Percentiles rank a stretch among this genome's conserved stretches.
Conservation (phyloP, 1,284 basidiomycete species). For the Sparassis latifolia region DNA sequence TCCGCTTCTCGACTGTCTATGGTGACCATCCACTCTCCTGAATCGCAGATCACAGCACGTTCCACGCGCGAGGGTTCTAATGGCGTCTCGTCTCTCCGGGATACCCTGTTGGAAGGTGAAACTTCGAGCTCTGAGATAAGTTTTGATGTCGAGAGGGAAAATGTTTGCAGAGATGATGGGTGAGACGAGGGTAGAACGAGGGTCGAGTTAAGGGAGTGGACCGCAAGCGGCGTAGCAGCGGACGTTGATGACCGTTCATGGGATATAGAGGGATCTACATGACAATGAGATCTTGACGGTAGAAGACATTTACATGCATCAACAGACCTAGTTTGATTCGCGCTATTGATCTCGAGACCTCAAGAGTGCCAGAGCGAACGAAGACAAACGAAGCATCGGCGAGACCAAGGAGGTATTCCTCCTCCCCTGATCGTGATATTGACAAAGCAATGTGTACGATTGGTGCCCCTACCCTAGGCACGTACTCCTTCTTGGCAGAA, state of each 20-base stretch:
- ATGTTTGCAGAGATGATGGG: conserved; percentile 90
- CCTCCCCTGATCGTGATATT: conserved; percentile 46
- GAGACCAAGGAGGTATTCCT: conserved; percentile 84
- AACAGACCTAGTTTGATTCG: conserved; percentile 71
- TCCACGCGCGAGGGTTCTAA: conserved; percentile 79
- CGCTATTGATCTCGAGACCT: conserved; percentile 70
- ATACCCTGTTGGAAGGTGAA: conserved; percentile 89
- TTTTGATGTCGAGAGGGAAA: conserved; percentile 68
- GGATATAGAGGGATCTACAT: conserved; percentile 40
- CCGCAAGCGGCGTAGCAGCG: conserved; percentile 54
- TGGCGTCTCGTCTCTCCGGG: conserved; percentile 74
- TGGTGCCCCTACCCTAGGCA: conserved; percentile 88
- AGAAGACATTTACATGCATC: background rate
- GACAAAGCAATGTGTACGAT: conserved; percentile 69
- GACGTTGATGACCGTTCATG: conserved; percentile 35
- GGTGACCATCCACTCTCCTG: conserved; percentile 92
- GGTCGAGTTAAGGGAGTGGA: conserved; percentile 67
- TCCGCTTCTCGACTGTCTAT: conserved; percentile 74
- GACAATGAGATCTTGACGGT: conserved; percentile 2
- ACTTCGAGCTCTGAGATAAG: conserved; percentile 88
- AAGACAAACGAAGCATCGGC: conserved; percentile 82
- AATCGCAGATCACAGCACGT: conserved; percentile 56
- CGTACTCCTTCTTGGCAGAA: conserved; percentile 81
- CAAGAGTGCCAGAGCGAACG: conserved; percentile 69
- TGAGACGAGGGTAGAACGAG: conserved; percentile 90